Conservation (phyloP, 2,329 filamentous ascomycete genomes). For the Microsporum canis region DNA sequence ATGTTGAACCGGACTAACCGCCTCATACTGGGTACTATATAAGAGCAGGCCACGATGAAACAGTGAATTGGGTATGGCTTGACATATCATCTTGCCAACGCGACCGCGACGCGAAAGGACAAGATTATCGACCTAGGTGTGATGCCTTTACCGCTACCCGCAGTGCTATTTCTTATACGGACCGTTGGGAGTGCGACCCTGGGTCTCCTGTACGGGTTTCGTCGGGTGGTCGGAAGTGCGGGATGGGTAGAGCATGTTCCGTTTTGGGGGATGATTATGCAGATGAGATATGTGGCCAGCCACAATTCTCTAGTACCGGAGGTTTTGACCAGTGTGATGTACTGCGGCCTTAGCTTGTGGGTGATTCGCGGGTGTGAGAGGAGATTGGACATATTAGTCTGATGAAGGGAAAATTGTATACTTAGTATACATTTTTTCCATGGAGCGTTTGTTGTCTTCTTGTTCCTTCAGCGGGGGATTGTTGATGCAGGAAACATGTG, state of each 20-base stretch:
- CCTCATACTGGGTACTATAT: no score
- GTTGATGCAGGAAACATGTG: not conserved
- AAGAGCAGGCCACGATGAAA: no score
- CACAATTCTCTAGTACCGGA: not conserved
- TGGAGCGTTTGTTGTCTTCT: not conserved
- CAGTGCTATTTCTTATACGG: constrained; percentile 7
- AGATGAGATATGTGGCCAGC: not conserved
- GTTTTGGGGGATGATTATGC: constrained; percentile 8
- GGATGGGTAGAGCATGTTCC: constrained; percentile 12
- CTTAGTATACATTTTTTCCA: not conserved
- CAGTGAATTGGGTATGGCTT: no score
- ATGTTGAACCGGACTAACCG: no score
- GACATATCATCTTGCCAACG: no score
- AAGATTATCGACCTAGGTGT: no score
- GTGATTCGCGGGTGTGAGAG: not conserved
- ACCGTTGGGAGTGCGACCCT: constrained; percentile 5
- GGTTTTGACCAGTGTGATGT: not conserved
- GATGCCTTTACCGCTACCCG: no score
- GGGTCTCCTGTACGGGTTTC: constrained; percentile 9
- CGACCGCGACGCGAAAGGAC: no score
- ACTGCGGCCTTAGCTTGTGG: not conserved
- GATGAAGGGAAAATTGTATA: not conserved
- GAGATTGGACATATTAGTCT: not conserved
- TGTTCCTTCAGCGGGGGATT: not conserved
- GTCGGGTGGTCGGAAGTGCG: constrained; percentile 11